Conservation (phyloP, 495 filamentous ascomycete genomes). For the Talaromyces borbonicus region DNA sequence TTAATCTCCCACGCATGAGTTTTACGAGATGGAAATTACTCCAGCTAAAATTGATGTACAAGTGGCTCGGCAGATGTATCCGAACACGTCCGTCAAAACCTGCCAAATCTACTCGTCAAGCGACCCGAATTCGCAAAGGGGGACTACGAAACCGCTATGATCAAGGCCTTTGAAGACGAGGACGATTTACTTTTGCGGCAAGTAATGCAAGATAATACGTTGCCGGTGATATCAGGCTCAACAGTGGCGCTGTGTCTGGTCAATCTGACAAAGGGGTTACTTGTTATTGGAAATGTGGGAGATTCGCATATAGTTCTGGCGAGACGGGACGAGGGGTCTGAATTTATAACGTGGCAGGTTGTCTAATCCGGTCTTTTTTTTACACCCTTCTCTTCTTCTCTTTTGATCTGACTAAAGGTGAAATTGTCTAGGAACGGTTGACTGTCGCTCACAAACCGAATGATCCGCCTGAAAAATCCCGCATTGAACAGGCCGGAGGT, state of each 20-base stretch:
- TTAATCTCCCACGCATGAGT: too few relatives aligned
- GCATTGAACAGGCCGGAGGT: slow-evolving; percentile 30
- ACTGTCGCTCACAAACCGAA: slow-evolving; percentile 30
- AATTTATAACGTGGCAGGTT: slow-evolving; percentile 8
- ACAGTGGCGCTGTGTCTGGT: slow-evolving; percentile 29
- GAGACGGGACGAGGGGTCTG: slow-evolving; percentile 21
- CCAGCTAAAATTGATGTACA: background rate
- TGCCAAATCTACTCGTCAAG: slow-evolving; percentile 20
- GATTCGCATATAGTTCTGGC: slow-evolving; percentile 33
- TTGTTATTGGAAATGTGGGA: slow-evolving; percentile 31
- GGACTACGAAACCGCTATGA: slow-evolving; percentile 13
- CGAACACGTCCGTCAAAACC: slow-evolving; percentile 22
- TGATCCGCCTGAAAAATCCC: slow-evolving; percentile 19
- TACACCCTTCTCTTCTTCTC: too few relatives aligned
- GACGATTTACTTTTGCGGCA: slow-evolving; percentile 16
- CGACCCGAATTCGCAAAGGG: slow-evolving; percentile 21
- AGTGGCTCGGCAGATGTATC: slow-evolving; percentile 28
- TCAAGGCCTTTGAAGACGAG: slow-evolving; percentile 10
- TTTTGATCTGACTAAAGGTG: background rate
- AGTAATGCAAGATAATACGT: slow-evolving; percentile 17
- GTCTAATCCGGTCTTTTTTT: too few relatives aligned
- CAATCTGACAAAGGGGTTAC: slow-evolving; percentile 25
- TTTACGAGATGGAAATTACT: background rate
- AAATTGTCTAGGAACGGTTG: slow-evolving; percentile 28
- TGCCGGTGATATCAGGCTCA: slow-evolving; percentile 24